A percentile compares a stretch with the other conserved stretches of the same genome.
Conservation (phyloP, 2,329 filamentous ascomycete species). For the Arthrobotrys musiformis region DNA sequence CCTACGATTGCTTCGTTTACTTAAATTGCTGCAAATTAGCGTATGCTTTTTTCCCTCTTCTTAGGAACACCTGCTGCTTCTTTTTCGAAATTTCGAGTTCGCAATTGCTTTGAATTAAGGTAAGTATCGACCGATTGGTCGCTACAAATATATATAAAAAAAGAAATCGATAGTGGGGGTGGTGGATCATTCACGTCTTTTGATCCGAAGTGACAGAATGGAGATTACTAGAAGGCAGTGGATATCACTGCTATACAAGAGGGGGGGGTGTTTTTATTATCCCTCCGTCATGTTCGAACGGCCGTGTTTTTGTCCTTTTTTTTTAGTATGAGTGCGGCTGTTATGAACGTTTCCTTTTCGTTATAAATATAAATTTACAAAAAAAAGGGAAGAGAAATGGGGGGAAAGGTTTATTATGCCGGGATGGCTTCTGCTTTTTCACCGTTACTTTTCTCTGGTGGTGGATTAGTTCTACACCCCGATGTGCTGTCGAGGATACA, state of each 20-base stretch:
- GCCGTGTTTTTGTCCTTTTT: neutral
- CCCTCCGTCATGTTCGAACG: neutral
- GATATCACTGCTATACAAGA: neutral
- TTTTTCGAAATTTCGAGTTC: neutral
- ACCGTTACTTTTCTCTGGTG: neutral
- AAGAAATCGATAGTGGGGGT: neutral
- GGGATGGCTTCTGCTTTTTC: slow-evolving; percentile 29
- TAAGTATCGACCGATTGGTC: slow-evolving; percentile 27
- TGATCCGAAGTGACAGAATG: slow-evolving; percentile 1
- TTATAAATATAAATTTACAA: slow-evolving; percentile 18
- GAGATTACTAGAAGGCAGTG: neutral
- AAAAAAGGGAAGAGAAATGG: slow-evolving; percentile 15
- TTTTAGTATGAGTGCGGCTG: neutral
- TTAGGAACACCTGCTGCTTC: too few species aligned
- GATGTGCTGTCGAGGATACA: neutral
- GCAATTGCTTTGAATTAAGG: slow-evolving; percentile 32
- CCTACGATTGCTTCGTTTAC: too few species aligned
- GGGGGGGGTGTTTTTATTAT: neutral
- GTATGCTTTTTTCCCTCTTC: neutral
- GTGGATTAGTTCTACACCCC: neutral
- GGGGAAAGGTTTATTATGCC: neutral
- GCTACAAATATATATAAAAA: slow-evolving; percentile 19
- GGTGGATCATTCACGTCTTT: too few species aligned
- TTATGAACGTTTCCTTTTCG: neutral
- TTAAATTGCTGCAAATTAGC: slow-evolving; percentile 54